These are phyloP conservation scores for Cercospora sp. DNA, from an alignment of 2,329 filamentous ascomycete genomes.

Conservation along the genomic window DNA sequence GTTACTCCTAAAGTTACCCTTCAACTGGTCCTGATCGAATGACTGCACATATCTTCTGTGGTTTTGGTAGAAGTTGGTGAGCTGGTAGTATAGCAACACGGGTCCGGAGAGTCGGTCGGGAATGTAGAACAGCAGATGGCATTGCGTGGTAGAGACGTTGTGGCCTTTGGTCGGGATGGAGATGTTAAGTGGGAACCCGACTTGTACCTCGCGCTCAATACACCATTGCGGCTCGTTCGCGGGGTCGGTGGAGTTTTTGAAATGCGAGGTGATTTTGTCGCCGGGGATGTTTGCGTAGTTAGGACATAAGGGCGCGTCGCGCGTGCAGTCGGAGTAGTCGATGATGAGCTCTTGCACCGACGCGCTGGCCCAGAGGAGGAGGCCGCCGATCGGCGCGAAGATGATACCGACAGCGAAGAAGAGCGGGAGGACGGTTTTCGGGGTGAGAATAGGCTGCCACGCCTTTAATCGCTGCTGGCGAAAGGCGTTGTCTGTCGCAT, in stretches of 20 bases:
- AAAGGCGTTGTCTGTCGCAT: constrained; percentile 79
- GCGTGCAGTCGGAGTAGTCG: constrained; percentile 80
- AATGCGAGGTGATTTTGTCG: constrained; percentile 65
- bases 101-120: constrained; percentile 77
- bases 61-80: constrained; percentile 99
- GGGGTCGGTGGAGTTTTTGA: constrained; percentile 55
- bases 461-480: constrained; percentile 95
- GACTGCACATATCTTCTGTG: constrained; percentile 94
- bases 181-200: constrained; percentile 26
- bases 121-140: constrained; percentile 75
- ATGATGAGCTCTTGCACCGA: constrained; percentile 85
- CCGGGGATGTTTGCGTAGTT: constrained; percentile 56
- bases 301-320: constrained; percentile 50
- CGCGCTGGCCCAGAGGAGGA: constrained; percentile 81
- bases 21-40: constrained; percentile 79
- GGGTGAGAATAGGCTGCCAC: constrained; percentile 97
- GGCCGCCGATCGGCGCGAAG: constrained; percentile 87
- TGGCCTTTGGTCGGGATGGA: constrained; percentile 14
- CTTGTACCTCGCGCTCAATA: constrained; percentile 17
- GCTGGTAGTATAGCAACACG: constrained; percentile 89
- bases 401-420: constrained; percentile 90
- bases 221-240: constrained; percentile 37
- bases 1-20: constrained; percentile 65
- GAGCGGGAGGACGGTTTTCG: constrained; percentile 86
- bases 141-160: constrained; percentile 52